Conservation (phyloP, 352 stramenopile species). For the Globisporangium okanoganense region DNA sequence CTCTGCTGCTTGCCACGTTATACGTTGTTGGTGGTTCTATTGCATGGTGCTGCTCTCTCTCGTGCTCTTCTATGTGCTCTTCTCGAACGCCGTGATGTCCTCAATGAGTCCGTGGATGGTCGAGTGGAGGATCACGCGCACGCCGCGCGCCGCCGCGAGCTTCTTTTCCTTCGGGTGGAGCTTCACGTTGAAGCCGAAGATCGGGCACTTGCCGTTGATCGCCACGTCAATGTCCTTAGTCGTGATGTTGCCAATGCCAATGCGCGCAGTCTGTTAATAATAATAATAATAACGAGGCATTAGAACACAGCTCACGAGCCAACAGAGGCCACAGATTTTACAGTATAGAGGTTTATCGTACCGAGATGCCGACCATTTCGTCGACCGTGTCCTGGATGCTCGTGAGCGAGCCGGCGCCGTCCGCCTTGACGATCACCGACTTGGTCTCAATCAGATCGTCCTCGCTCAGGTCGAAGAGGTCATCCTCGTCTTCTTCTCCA, state of each 20-base stretch:
- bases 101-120: slow-evolving; percentile 81
- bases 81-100: slow-evolving; percentile 52
- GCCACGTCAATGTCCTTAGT: slow-evolving; percentile 76
- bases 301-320: background rate
- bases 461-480: slow-evolving; percentile 30
- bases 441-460: slow-evolving; percentile 44
- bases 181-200: slow-evolving; percentile 84
- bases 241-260: slow-evolving; percentile 79
- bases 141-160: slow-evolving; percentile 46
- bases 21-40: too few species aligned
- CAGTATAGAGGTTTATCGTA: slow-evolving; percentile 11
- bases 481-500: slow-evolving; percentile 17
- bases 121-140: slow-evolving; percentile 61
- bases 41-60: too few species aligned
- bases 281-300: background rate
- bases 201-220: slow-evolving; percentile 76
- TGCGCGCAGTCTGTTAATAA: slow-evolving; percentile 54
- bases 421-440: slow-evolving; percentile 78
- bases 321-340: background rate
- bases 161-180: slow-evolving; percentile 54
- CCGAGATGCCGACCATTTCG: slow-evolving; percentile 55
- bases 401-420: slow-evolving; percentile 69
- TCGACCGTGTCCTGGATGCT: slow-evolving; percentile 85
- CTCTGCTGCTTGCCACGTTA: too few species aligned
- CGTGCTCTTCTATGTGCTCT: background rate